Base-by-base conservation (phyloP, 495 filamentous ascomycete species). In the Oidiodendron maius region DNA sequence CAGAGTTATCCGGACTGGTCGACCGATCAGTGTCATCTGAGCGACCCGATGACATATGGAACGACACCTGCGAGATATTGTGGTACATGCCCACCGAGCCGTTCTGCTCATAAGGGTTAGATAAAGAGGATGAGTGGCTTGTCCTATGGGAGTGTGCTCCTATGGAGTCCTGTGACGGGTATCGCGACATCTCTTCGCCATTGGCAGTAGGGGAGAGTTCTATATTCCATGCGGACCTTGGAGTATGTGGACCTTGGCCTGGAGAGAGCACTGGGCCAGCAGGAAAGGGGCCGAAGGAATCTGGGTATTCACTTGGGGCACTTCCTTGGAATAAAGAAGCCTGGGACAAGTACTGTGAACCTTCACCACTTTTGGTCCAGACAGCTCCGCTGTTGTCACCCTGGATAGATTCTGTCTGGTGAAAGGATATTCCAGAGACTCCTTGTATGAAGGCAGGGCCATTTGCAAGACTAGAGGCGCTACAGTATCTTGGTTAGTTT, bases 321-420 rank as follows among this genome's bases (percentile, higher is more conserved):
- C 46, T 16, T 48, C 43, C 52, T 23, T 48, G 46, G 52, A 48
- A 52, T 36, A 46, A 16, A 21, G 45, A 17, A 46, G 53, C 52
- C 24, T 59, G 57, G 42, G 52, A 37, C 22, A 49, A 60, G 58
- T 61, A 50, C 58, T 57, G 58, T 61, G 38, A 38, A 41, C 51
- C 58, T 57, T 61, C 54, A 61, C 53, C 41, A 52, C 38, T 48
- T 22, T 32, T 22, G 32, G 44, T 49, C 57, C 57, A 59, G 51
- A 48, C 35, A 13, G 44, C n/a, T 53, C 42, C 48, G 38, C 51
- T 61, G 51, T 46, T 28, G 38, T 56, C 26, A 34, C 58, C 51
- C 46, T 58, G 51, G 42, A 18, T 40, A 52, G 54, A 52, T 58
- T 48, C 58, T 61, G 54, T 57, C 46, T 56, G 53, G 48, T 8